phyloP scores from a whole-genome alignment of 176 grass and related monocot genomes.

The Themeda triandra region DNA sequence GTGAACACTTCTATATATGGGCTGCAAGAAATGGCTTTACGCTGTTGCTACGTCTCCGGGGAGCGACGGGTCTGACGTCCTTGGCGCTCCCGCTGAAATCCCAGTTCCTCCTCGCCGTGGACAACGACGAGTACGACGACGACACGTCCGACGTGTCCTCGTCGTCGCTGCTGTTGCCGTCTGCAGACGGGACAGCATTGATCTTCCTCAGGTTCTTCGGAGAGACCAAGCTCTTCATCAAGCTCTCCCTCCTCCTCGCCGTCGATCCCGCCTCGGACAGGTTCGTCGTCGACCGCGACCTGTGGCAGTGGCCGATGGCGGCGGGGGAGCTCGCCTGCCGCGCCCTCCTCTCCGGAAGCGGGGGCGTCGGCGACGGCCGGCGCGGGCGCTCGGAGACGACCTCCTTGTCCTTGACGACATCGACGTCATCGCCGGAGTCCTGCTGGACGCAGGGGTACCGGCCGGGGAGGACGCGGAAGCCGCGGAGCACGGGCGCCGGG shows the following conservation, averaged over 20 bases:
- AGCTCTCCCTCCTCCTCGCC: conserved; percentile 28
- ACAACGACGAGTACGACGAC: conserved; percentile 45
- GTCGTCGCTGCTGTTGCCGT: conserved; percentile 53
- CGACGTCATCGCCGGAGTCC: conserved; percentile 43
- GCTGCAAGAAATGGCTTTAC: conserved; percentile 36
- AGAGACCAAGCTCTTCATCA: conserved; percentile 28
- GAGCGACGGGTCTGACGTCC: conserved; percentile 37
- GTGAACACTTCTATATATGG: neutral
- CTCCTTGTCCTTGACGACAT: conserved; percentile 76
- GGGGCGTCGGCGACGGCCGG: conserved; percentile 23
- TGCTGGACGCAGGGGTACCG: conserved; percentile 50
- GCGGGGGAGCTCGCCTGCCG: conserved; percentile 38
- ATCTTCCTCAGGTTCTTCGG: conserved; percentile 51
- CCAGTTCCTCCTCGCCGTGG: conserved; percentile 67
- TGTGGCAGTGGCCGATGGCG: conserved; percentile 11
- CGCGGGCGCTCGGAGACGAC: conserved; percentile 39
- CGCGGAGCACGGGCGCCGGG: conserved; percentile 62
- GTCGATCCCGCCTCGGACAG: conserved; percentile 10
- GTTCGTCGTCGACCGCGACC: conserved; percentile 30
- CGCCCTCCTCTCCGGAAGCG: conserved; percentile 27
- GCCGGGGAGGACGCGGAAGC: conserved; percentile 58
- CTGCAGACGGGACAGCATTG: conserved; percentile 30
- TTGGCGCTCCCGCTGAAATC: conserved; percentile 51
- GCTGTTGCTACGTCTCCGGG: conserved; percentile 42
- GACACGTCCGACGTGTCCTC: conserved; percentile 60